Evolutionary conservation across 768 basidiomycete species (phyloP), one percentile per base, ranked within the genome.

Genomic region (Tephrocybe rancida): DNA sequence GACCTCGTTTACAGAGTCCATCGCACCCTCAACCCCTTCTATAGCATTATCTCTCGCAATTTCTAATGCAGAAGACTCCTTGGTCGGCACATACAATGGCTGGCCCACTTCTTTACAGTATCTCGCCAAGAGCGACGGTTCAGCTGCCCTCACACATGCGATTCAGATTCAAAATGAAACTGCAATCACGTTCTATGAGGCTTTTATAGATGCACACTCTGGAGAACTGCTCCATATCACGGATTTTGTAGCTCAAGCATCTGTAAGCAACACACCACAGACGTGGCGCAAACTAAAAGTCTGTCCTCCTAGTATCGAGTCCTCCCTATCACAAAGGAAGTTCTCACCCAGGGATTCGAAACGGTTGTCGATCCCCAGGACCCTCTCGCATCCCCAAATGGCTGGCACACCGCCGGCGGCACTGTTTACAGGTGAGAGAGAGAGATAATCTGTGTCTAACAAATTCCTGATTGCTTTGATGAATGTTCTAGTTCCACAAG

Each of bases 191-290:
- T 86, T 80, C 79, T 77, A 73, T 58, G 80, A 86, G 64, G 83
- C 80, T 0, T 82, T 80, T 52, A 75, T 86, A 39, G 83, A 85
- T 57, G 83, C 80, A 5, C 77, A 79, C 56, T 69, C 75, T n/a
- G 79, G 79, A 16, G 77, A 79, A 26, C 60, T 85, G 30, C 62
- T 82, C 22, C 71, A 75, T 16, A 71, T 81, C 19, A 77, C 77
- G 27, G 80, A 86, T 61, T 84, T 82, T 64, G 81, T 78, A 27
- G 61, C 74, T 7, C 64, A 74, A 27, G 74, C 75, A 14, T 67
- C 77, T 6, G 75, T 79, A 54, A 52, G 73, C 47, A 25, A 13
- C n/a, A 14, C 0, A 16, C 22, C 11, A 29, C n/a, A 8, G 6
- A 5, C 29, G 10, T 5, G 29, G 14, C 24, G 26, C 7, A 13